These are phyloP conservation scores for Salix udensis DNA, from an alignment of 345 rosid species.

Conservation along the genomic window DNA sequence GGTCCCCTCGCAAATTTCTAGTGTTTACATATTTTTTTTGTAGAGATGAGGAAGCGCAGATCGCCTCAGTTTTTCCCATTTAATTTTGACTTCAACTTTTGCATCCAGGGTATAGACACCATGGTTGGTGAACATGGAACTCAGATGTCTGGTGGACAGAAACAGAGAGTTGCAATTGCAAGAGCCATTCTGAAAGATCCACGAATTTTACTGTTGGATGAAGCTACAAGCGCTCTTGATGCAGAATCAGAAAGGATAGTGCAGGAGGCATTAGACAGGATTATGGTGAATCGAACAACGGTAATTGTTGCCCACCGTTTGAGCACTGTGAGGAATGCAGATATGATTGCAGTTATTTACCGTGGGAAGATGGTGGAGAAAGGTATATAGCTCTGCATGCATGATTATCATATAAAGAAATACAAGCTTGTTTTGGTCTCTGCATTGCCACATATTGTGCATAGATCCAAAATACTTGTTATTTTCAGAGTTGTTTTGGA, in stretches of 20 bases:
- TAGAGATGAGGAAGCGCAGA: neutral
- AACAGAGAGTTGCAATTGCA: slow-evolving; percentile 38
- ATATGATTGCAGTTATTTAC: slow-evolving; percentile 74
- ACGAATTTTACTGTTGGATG: slow-evolving; percentile 28
- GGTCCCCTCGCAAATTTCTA: neutral
- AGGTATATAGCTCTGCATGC: slow-evolving; percentile 37
- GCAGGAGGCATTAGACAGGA: slow-evolving; percentile 30
- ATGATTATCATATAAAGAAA: neutral
- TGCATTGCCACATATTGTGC: neutral
- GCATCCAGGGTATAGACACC: slow-evolving; percentile 15
- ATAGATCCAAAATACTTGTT: neutral
- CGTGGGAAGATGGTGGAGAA: slow-evolving; percentile 77
- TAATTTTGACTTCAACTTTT: neutral
- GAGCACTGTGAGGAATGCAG: slow-evolving; percentile 54
- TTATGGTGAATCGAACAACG: slow-evolving; percentile 27
- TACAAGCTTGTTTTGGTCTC: neutral
- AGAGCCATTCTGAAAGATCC: slow-evolving; percentile 39
- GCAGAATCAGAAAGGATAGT: slow-evolving; percentile 32
- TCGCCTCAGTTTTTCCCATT: neutral
- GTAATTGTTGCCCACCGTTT: slow-evolving; percentile 34
- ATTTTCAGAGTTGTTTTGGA: neutral
- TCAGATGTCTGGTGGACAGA: slow-evolving; percentile 45
- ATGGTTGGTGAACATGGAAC: slow-evolving; percentile 21
- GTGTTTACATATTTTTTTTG: neutral
- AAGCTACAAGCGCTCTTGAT: slow-evolving; percentile 40